A percentile compares a stretch with the other conserved stretches of the same genome.
These are phyloP conservation scores for Cochlearia excelsa DNA, from an alignment of 345 rosid genomes.

Conservation along the genomic window DNA sequence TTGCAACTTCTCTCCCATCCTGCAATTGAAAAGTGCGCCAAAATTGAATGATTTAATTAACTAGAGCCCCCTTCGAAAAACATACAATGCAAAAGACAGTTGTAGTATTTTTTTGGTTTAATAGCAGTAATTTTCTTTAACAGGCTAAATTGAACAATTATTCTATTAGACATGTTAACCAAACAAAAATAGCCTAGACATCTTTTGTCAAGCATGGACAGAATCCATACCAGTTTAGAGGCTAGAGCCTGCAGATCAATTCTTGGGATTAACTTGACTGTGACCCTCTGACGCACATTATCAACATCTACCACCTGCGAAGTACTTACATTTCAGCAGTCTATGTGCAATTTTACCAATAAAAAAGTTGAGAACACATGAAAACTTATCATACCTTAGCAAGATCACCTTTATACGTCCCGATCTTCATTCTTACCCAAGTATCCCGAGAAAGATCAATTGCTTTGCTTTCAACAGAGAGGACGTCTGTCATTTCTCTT, in stretches of 20 bases:
- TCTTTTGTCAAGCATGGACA: too few species aligned
- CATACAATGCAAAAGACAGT: too few species aligned
- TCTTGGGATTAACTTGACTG: conserved; percentile 90
- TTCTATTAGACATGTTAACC: conserved; percentile 15
- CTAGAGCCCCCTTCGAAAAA: conserved; percentile 8
- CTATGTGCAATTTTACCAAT: neutral
- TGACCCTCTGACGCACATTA: conserved; percentile 86
- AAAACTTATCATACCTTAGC: conserved; percentile 58
- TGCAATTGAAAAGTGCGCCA: conserved; percentile 31
- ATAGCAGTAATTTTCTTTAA: conserved; percentile 1
- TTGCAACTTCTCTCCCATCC: conserved; percentile 83
- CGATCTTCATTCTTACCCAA: conserved; percentile 96
- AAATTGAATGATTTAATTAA: conserved; percentile 5
- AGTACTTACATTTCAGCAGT: conserved; percentile 14
- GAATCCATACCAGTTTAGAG: conserved; percentile 64
- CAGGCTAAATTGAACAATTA: neutral
- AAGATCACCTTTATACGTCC: conserved; percentile 91
- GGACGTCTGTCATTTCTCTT: conserved; percentile 96
- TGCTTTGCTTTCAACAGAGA: conserved; percentile 93
- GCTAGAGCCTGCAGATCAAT: conserved; percentile 92
- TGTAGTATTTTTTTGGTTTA: neutral
- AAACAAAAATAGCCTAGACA: conserved; percentile 1
- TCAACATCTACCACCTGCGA: conserved; percentile 90
- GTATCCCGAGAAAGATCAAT: conserved; percentile 92
- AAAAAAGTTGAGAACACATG: conserved; percentile 2